These are phyloP conservation scores for Chaetomium sp. DNA, from an alignment of 2,329 filamentous ascomycete species.

Conservation along the genomic window DNA sequence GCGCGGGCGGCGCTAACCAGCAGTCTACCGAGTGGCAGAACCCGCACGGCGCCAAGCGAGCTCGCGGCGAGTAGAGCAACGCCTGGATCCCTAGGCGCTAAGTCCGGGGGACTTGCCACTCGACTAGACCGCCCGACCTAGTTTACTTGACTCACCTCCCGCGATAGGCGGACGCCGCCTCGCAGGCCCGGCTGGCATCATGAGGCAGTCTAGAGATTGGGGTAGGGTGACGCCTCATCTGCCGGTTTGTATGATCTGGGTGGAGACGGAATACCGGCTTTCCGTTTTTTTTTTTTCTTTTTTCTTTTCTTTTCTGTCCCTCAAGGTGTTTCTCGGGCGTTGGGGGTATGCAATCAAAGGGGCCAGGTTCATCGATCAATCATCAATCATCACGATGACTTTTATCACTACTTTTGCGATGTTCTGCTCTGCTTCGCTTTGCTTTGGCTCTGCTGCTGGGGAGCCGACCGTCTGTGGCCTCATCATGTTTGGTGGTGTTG, in stretches of 20 bases:
- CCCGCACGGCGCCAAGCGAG: constrained; percentile 78
- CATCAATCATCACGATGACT: constrained; percentile 2
- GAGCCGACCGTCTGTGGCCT: constrained; percentile 11
- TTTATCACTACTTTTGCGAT: not conserved
- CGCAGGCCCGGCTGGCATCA: not conserved
- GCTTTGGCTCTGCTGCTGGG: not conserved
- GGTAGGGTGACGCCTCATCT: not conserved
- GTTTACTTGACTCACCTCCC: not conserved
- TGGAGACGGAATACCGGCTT: not conserved
- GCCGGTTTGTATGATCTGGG: constrained; percentile 11
- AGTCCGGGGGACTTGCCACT: not conserved
- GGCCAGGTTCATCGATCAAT: not conserved
- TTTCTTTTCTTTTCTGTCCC: not conserved
- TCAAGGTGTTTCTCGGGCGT: constrained; percentile 7
- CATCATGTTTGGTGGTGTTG: constrained; percentile 7
- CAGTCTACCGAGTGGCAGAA: constrained; percentile 66
- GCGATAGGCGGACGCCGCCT: not conserved
- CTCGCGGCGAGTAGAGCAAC: constrained; percentile 64
- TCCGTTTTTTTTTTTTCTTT: not conserved
- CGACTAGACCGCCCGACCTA: not conserved
- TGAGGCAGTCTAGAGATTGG: not conserved
- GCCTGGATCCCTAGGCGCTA: constrained; percentile 9
- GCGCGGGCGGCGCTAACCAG: constrained; percentile 50
- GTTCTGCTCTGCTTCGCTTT: not conserved
- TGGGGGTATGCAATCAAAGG: not conserved